Percentiles rank a stretch among this genome's conserved stretches.
phyloP scores from a whole-genome alignment of 2,329 filamentous ascomycete species.

The Pseudovirgaria hyperparasitica region DNA sequence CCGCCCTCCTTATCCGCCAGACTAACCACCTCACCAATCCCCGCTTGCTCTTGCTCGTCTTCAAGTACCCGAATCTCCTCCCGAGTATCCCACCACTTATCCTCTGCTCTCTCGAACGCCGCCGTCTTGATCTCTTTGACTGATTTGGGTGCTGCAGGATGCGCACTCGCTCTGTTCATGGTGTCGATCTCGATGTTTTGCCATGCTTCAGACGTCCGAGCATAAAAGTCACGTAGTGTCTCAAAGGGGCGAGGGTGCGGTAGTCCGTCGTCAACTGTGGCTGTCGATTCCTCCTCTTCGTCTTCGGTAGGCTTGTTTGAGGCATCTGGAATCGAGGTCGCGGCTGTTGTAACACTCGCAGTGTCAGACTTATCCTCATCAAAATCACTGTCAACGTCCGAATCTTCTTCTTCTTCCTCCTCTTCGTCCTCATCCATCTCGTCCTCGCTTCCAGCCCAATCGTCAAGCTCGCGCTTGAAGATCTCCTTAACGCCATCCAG shows the following conservation, averaged over 20 bases:
- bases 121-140: constrained; percentile 85
- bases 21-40: constrained; percentile 88
- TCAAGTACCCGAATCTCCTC: constrained; percentile 87
- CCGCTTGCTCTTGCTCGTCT: constrained; percentile 90
- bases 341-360: constrained; percentile 35
- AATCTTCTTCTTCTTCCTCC: constrained; percentile 26
- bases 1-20: constrained; percentile 53
- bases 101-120: constrained; percentile 82
- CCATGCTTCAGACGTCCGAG: constrained; percentile 77
- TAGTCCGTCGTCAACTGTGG: constrained; percentile 56
- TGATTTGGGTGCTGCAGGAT: constrained; percentile 50
- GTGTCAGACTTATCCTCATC: constrained; percentile 45
- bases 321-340: constrained; percentile 27
- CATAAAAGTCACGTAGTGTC: constrained; percentile 81
- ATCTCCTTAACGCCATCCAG: constrained; percentile 88
- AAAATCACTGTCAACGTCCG: constrained; percentile 30
- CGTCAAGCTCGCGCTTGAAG: constrained; percentile 71
- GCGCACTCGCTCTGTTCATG: constrained; percentile 44
- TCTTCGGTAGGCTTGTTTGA: constrained; percentile 12
- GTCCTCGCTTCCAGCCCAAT: constrained; percentile 54
- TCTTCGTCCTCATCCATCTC: constrained; percentile 36
- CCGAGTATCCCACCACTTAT: constrained; percentile 97
- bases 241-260: constrained; percentile 79
- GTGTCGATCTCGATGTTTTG: constrained; percentile 73
- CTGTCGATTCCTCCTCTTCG: constrained; percentile 39